Evolutionary conservation across 768 basidiomycete genomes (phyloP).

Genomic region (Russula compacta): DNA sequence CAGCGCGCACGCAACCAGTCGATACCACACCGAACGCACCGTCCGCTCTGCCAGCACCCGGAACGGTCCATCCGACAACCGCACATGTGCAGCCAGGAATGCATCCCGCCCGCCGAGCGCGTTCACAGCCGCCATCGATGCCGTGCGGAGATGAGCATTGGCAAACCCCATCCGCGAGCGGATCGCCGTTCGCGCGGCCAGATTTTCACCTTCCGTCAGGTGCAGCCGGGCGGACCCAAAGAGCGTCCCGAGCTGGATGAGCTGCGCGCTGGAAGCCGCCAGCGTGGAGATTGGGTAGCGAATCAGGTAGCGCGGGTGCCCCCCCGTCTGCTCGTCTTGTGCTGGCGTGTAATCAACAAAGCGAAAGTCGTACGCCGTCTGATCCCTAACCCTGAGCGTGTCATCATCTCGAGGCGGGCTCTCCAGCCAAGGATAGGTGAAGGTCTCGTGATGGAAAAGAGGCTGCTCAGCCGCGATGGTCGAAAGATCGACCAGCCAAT

Average conservation of each 20-base stretch:
- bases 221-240: constrained; percentile 68
- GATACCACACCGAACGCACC: constrained; percentile 45
- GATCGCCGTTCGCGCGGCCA: constrained; percentile 36
- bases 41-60: constrained; percentile 33
- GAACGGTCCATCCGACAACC: constrained; percentile 63
- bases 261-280: constrained; percentile 33
- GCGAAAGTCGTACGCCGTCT: constrained; percentile 51
- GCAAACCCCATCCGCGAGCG: constrained; percentile 50
- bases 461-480: constrained; percentile 30
- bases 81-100: constrained; percentile 59
- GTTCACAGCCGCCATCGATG: constrained; percentile 32
- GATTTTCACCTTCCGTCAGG: constrained; percentile 34
- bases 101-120: constrained; percentile 31
- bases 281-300: constrained; percentile 37
- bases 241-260: constrained; percentile 64
- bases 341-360: constrained; percentile 35
- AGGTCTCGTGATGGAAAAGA: constrained; percentile 42
- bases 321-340: constrained; percentile 16
- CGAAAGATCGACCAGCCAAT: constrained; percentile 53
- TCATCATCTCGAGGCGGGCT: constrained; percentile 36
- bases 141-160: constrained; percentile 38
- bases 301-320: constrained; percentile 31
- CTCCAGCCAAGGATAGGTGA: constrained; percentile 40
- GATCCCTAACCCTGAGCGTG: constrained; percentile 43
- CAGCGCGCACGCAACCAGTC: constrained; percentile 42